Conservation (phyloP, 2,329 filamentous ascomycete genomes). For the Phaeosphaeria sp. region DNA sequence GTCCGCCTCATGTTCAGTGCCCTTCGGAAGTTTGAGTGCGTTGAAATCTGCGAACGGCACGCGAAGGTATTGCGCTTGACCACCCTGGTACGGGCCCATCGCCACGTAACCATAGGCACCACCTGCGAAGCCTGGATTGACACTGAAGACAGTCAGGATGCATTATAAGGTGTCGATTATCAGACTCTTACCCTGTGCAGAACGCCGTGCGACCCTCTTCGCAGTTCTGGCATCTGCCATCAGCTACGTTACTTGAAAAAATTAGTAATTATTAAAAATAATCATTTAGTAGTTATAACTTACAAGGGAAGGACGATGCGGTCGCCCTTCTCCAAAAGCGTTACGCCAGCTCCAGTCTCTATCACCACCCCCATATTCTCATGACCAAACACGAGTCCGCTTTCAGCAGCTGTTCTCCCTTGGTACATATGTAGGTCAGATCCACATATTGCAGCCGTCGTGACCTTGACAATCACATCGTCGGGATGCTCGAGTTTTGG, state of each 20-base stretch:
- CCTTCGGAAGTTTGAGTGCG: conserved; percentile 65
- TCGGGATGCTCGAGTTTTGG: conserved; percentile 69
- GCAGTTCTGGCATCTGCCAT: conserved; percentile 67
- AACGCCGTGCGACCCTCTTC: conserved; percentile 71
- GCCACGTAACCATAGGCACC: conserved; percentile 69
- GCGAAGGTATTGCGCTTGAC: conserved; percentile 69
- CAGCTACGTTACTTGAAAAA: too few relatives aligned
- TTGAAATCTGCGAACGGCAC: conserved; percentile 74
- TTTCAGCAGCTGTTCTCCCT: conserved; percentile 67
- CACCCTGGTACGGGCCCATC: conserved; percentile 64
- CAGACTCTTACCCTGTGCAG: conserved; percentile 60
- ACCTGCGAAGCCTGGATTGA: conserved; percentile 67
- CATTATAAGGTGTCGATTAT: too few relatives aligned
- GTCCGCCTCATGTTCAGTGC: conserved; percentile 67
- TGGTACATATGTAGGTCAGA: conserved; percentile 67
- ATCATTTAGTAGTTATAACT: too few relatives aligned
- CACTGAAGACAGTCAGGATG: conserved; percentile 31
- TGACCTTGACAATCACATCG: conserved; percentile 70
- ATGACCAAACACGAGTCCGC: conserved; percentile 68
- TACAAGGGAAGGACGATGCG: conserved; percentile 72
- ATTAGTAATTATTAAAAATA: too few relatives aligned
- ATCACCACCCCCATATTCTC: conserved; percentile 68
- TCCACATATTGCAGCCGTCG: conserved; percentile 67
- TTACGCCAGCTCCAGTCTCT: conserved; percentile 65
- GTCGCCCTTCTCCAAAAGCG: conserved; percentile 67